These are phyloP conservation scores for Hemileia vastatrix DNA, from an alignment of 1,284 basidiomycete genomes.

Conservation along the genomic window DNA sequence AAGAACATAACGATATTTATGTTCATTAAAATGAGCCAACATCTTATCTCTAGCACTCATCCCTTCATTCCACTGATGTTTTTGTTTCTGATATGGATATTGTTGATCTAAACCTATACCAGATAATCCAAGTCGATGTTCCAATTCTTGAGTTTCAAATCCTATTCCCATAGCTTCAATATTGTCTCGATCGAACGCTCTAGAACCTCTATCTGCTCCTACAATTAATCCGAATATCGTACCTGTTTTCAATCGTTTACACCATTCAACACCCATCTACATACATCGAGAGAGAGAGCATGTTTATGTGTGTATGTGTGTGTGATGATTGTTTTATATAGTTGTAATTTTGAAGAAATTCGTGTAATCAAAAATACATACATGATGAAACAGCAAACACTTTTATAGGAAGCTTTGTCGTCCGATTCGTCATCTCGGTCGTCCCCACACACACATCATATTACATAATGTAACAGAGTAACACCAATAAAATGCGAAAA, in stretches of 20 bases:
- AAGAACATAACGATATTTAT: conserved; percentile 11
- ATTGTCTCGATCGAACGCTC: conserved; percentile 1
- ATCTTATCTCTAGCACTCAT: conserved; percentile 10
- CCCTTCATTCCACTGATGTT: neutral
- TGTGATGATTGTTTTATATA: too few relatives aligned
- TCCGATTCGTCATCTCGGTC: too few relatives aligned
- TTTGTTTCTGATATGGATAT: neutral
- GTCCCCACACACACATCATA: too few relatives aligned
- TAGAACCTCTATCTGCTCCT: conserved; percentile 14
- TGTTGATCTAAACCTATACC: neutral
- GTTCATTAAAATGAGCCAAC: conserved; percentile 9
- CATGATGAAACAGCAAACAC: conserved; percentile 14
- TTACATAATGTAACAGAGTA: too few relatives aligned
- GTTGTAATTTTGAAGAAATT: too few relatives aligned
- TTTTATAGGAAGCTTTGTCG: conserved; percentile 18
- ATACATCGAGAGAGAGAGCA: too few relatives aligned
- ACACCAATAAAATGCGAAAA: neutral
- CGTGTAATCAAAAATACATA: too few relatives aligned
- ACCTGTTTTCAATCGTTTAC: too few relatives aligned
- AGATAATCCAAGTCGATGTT: neutral
- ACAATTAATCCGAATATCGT: conserved; percentile 10
- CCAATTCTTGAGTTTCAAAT: conserved; percentile 5
- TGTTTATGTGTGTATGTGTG: too few relatives aligned
- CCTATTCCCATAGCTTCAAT: neutral
- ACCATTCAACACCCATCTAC: too few relatives aligned